Percentiles rank a stretch among this genome's conserved stretches.
Conservation (phyloP, 2,329 filamentous ascomycete species). For the Clonostachys rosea region DNA sequence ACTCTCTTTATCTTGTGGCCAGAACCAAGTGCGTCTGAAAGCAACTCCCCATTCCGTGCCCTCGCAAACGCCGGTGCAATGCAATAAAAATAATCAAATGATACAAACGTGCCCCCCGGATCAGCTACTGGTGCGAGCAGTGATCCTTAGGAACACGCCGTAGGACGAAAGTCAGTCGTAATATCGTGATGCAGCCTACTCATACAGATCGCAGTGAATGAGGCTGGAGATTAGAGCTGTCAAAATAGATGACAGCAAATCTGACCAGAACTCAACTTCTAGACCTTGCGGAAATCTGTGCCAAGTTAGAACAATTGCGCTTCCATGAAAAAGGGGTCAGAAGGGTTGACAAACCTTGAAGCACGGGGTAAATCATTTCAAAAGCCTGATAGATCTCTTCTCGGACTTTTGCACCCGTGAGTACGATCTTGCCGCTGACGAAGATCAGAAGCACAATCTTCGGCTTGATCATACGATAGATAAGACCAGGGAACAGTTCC, state of each 20-base stretch:
- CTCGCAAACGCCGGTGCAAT: conserved; percentile 55
- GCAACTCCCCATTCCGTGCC: conserved; percentile 18
- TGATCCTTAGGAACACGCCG: conserved; percentile 5
- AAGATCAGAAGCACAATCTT: conserved; percentile 98
- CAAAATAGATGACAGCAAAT: not conserved
- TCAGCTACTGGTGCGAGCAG: not conserved
- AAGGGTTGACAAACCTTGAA: conserved; percentile 60
- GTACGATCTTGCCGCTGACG: conserved; percentile 95
- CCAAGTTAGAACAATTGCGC: conserved; percentile 3
- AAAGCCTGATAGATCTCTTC: conserved; percentile 98
- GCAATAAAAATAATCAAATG: conserved; percentile 33
- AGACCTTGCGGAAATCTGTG: conserved; percentile 55
- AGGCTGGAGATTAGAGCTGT: not conserved
- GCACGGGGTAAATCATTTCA: conserved; percentile 94
- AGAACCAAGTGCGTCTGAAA: conserved; percentile 20
- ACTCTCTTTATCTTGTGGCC: conserved; percentile 28
- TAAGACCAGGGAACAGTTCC: conserved; percentile 96
- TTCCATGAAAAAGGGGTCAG: too few relatives aligned
- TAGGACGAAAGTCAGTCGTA: conserved; percentile 32
- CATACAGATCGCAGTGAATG: conserved; percentile 26
- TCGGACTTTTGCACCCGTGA: conserved; percentile 95
- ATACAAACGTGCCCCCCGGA: conserved; percentile 23
- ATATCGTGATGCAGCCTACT: conserved; percentile 41
- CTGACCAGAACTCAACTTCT: conserved; percentile 11
- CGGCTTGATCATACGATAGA: conserved; percentile 99